Evolutionary conservation across 1,139 yeast species (phyloP).

Genomic region (Scheffersomyces insectosa): DNA sequence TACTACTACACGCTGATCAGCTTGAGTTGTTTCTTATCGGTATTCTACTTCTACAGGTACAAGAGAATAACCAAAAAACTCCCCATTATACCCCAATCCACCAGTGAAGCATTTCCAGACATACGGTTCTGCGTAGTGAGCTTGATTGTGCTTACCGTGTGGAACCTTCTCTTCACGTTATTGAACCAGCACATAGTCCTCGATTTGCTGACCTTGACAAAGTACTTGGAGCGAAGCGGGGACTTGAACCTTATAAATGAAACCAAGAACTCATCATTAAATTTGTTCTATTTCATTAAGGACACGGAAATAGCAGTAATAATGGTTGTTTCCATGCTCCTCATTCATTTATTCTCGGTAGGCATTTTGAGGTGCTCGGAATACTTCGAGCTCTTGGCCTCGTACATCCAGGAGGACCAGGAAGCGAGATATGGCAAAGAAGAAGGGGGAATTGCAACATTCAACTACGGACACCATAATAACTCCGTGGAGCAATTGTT

Average conservation of each 20-base stretch:
- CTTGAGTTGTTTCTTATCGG: background rate
- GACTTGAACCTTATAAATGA: background rate
- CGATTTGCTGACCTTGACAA: slow-evolving; percentile 1
- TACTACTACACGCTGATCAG: background rate
- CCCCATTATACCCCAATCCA: background rate
- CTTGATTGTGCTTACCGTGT: slow-evolving; percentile 2
- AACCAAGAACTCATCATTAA: background rate
- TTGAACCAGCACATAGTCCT: slow-evolving; percentile 2
- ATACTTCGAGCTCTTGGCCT: slow-evolving; percentile 10
- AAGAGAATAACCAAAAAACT: slow-evolving; percentile 1
- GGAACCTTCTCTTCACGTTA: slow-evolving; percentile 2
- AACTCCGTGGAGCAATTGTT: too few species aligned
- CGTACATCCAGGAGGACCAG: background rate
- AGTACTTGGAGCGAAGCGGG: background rate
- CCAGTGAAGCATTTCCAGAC: background rate
- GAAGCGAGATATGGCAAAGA: background rate
- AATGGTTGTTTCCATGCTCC: slow-evolving; percentile 11
- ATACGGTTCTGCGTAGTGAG: slow-evolving; percentile 1
- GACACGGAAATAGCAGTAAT: slow-evolving; percentile 13
- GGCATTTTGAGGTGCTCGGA: slow-evolving; percentile 17
- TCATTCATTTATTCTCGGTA: slow-evolving; percentile 12
- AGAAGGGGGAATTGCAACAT: background rate
- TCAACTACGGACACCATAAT: background rate
- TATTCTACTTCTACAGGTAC: background rate
- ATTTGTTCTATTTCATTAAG: slow-evolving; percentile 9